phyloP scores from a whole-genome alignment of 2,329 filamentous ascomycete species.

The Fonsecaea monophora region DNA sequence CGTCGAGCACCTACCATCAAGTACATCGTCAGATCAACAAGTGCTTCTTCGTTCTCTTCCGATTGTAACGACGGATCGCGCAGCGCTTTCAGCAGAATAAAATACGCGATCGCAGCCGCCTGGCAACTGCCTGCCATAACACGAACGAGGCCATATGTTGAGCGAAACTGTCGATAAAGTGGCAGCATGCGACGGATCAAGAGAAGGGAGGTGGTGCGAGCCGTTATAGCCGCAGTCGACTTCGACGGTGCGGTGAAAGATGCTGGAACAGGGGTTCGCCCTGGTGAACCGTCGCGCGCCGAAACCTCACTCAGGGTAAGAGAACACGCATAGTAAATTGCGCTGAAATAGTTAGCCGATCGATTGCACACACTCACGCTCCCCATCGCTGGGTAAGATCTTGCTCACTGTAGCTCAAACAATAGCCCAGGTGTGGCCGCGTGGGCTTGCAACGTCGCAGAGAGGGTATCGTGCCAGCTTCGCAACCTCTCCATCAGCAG shows the following conservation, averaged over 20 bases:
- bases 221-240: background rate
- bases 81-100: slow-evolving; percentile 12
- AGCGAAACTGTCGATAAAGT: slow-evolving; percentile 10
- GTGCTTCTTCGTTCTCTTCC: slow-evolving; percentile 12
- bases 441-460: background rate
- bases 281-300: slow-evolving; percentile 1
- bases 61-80: slow-evolving; percentile 1
- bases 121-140: slow-evolving; percentile 21
- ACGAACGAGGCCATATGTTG: slow-evolving; percentile 10
- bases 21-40: slow-evolving; percentile 12
- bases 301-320: slow-evolving; percentile 18
- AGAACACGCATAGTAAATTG: slow-evolving; percentile 12
- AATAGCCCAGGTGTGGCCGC: slow-evolving; percentile 7
- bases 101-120: slow-evolving; percentile 11
- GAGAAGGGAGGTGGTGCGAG: slow-evolving; percentile 17
- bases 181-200: slow-evolving; percentile 13
- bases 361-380: background rate
- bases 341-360: background rate
- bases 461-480: slow-evolving; percentile 5
- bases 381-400: background rate
- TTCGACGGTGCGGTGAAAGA: background rate
- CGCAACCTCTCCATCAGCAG: slow-evolving; percentile 11
- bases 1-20: slow-evolving; percentile 15
- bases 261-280: background rate
- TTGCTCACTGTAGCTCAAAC: slow-evolving; percentile 17